These are phyloP conservation scores for Leucaena leucocephala DNA, from an alignment of 306 rosid species.

Conservation along the genomic window DNA sequence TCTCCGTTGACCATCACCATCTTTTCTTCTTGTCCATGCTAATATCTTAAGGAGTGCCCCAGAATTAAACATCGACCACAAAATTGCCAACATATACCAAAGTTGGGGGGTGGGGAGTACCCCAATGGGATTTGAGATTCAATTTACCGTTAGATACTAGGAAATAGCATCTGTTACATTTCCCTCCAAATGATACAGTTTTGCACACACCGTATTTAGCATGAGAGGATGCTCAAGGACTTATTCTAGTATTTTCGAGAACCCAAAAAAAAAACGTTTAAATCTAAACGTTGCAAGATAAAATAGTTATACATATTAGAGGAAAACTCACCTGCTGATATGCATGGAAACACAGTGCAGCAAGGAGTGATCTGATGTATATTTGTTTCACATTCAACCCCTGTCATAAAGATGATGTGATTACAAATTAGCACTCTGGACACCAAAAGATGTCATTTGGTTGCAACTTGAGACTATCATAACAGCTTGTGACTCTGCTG, in stretches of 20 bases:
- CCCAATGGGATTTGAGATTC: neutral
- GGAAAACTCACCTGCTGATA: conserved; percentile 81
- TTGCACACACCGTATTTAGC: neutral
- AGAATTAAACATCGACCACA: neutral
- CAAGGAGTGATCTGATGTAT: conserved; percentile 68
- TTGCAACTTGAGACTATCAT: conserved; percentile 19
- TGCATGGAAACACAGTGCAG: conserved; percentile 93
- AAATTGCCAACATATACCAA: no score
- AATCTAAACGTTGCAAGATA: neutral
- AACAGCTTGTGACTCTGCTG: neutral
- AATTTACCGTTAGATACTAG: neutral
- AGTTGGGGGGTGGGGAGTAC: no score
- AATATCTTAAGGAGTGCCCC: neutral
- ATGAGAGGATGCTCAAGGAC: conserved; percentile 12
- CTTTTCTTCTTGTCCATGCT: neutral
- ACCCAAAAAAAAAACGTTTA: neutral
- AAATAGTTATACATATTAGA: conserved; percentile 20
- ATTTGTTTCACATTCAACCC: conserved; percentile 74
- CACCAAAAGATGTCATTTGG: conserved; percentile 1
- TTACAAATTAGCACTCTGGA: conserved; percentile 9
- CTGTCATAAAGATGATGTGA: conserved; percentile 48
- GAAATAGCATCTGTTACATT: neutral
- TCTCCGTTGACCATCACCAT: neutral
- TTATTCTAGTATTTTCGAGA: neutral
- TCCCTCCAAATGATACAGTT: neutral